phyloP scores from a whole-genome alignment of 176 grass and related monocot species.

The Phoenix dactylifera region DNA sequence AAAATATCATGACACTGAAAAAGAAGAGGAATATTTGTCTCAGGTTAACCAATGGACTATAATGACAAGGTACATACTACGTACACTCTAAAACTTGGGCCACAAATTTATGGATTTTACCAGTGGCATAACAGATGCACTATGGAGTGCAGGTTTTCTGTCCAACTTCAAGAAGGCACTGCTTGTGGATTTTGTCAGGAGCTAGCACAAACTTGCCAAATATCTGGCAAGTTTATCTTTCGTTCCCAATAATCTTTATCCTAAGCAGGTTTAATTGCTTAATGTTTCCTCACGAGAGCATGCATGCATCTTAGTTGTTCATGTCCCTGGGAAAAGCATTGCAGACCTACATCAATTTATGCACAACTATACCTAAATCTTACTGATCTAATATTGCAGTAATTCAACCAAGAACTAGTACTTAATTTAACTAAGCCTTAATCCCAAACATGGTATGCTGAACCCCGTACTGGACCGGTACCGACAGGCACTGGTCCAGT shows the following conservation, averaged over 20 bases:
- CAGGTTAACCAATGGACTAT: conserved; percentile 99
- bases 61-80: conserved; percentile 77
- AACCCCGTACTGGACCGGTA: no score
- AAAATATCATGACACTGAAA: conserved; percentile 89
- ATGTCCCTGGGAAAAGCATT: no score
- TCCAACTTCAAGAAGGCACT: conserved; percentile 67
- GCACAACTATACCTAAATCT: background rate
- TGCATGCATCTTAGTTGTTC: no score
- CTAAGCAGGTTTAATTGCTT: background rate
- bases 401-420: conserved; percentile 85
- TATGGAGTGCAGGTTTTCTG: background rate
- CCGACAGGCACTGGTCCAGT: no score
- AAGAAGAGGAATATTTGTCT: conserved; percentile 96
- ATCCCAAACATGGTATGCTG: no score
- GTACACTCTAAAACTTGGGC: background rate
- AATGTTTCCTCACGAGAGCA: no score
- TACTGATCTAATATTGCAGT: conserved; percentile 30
- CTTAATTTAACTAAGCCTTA: conserved; percentile 1
- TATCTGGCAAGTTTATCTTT: conserved; percentile 72
- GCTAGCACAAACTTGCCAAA: conserved; percentile 86
- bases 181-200: conserved; percentile 90
- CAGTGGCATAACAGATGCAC: no score
- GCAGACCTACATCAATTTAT: no score
- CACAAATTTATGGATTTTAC: background rate
- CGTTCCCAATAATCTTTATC: background rate